Evolutionary conservation across 495 filamentous ascomycete species (phyloP).

Genomic region (Hypoxylon fuscum): DNA sequence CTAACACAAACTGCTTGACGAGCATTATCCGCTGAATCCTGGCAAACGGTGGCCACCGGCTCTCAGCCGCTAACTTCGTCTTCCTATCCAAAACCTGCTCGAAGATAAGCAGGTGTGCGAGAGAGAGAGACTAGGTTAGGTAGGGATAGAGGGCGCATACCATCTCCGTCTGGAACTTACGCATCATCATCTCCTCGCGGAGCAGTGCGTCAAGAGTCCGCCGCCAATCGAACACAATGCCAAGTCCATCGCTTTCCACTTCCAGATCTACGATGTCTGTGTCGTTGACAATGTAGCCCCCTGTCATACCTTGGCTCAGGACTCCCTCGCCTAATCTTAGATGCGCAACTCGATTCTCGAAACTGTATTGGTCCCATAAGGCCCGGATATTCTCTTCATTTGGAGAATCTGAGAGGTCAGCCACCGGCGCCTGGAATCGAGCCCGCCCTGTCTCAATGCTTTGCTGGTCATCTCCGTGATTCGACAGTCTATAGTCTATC

Average conservation of each 20-base stretch:
- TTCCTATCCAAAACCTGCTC: conserved; percentile 22
- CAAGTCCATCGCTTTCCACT: conserved; percentile 28
- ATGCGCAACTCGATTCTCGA: conserved; percentile 34
- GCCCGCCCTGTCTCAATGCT: conserved; percentile 3
- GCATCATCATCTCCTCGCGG: conserved; percentile 38
- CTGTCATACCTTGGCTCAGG: conserved; percentile 30
- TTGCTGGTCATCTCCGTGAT: neutral
- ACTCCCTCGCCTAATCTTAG: conserved; percentile 30
- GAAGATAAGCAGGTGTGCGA: conserved; percentile 17
- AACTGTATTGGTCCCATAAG: conserved; percentile 30
- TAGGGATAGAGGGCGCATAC: conserved; percentile 23
- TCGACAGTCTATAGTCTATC: conserved; percentile 29
- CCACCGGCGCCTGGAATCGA: conserved; percentile 22
- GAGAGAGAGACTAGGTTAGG: conserved; percentile 13
- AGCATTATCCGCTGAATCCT: conserved; percentile 25
- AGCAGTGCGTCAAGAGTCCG: conserved; percentile 27
- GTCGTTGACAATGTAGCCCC: conserved; percentile 33
- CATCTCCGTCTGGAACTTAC: conserved; percentile 26
- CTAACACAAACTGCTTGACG: conserved; percentile 31
- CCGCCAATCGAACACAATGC: conserved; percentile 30
- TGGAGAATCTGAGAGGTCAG: conserved; percentile 5
- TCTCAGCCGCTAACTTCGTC: conserved; percentile 10
- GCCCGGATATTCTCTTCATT: conserved; percentile 22
- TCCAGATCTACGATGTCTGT: conserved; percentile 28
- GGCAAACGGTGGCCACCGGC: conserved; percentile 29